Conservation (phyloP, 306 rosid species). For the Malus sieversii region DNA sequence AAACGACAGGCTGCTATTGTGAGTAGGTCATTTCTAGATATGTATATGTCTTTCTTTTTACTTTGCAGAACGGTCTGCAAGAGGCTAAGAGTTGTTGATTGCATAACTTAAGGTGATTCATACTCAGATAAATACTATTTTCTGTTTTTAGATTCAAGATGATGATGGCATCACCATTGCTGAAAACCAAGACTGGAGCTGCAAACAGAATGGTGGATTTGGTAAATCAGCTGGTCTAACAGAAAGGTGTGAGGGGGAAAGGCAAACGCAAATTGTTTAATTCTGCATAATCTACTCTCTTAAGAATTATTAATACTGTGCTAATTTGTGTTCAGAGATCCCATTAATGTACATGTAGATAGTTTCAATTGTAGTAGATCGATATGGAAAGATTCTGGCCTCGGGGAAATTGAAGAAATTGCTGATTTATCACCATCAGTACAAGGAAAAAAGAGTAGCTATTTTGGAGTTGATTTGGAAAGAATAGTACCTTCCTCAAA, state of each 20-base stretch:
- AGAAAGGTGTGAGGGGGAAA: slow-evolving; percentile 20
- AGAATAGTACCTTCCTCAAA: slow-evolving; percentile 22
- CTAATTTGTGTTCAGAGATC: slow-evolving; percentile 40
- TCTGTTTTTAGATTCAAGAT: slow-evolving; percentile 53
- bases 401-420: slow-evolving; percentile 34
- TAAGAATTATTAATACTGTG: not conserved
- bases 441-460: not conserved
- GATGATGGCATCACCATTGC: slow-evolving; percentile 29
- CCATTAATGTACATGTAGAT: slow-evolving; percentile 41
- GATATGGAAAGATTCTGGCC: slow-evolving; percentile 17
- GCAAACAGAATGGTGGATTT: slow-evolving; percentile 22
- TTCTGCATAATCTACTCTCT: not conserved
- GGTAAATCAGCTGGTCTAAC: slow-evolving; percentile 11
- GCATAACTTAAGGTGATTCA: not conserved
- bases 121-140: not conserved
- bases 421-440: not conserved
- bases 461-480: slow-evolving; percentile 34
- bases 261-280: not conserved
- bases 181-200: slow-evolving; percentile 37
- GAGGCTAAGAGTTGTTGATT: not conserved
- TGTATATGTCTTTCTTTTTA: not conserved
- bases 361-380: slow-evolving; percentile 32
- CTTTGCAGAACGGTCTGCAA: not conserved
- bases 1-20: slow-evolving; percentile 77
- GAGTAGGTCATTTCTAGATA: slow-evolving; percentile 30